Conservation (phyloP, 1,284 basidiomycete species). For the Psilocybe mexicana region DNA sequence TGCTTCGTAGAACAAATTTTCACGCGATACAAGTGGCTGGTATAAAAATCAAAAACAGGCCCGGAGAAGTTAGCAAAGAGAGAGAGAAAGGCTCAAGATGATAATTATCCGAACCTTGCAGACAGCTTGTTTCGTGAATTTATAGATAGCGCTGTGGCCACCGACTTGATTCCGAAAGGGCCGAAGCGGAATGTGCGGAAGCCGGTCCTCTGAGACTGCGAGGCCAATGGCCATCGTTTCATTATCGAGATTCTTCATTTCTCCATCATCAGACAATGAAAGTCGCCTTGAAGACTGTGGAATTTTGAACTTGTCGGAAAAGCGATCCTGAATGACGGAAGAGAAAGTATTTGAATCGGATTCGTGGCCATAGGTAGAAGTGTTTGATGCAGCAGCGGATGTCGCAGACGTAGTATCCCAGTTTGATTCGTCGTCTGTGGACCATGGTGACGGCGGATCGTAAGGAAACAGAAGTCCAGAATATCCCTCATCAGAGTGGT, state of each 20-base stretch:
- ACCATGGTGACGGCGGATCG: constrained; percentile 57
- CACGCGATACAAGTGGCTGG: constrained; percentile 92
- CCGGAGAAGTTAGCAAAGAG: constrained; percentile 23
- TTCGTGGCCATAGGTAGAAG: constrained; percentile 44
- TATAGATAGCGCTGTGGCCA: constrained; percentile 96
- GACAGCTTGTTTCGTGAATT: constrained; percentile 96
- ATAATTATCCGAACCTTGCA: constrained; percentile 76
- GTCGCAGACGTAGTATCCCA: constrained; percentile 69
- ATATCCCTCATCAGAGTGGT: constrained; percentile 14
- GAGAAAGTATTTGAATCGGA: constrained; percentile 14
- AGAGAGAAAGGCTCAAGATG: constrained; percentile 5
- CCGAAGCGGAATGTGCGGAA: constrained; percentile 91
- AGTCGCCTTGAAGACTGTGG: constrained; percentile 1
- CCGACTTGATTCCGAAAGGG: constrained; percentile 99
- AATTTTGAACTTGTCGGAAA: background rate
- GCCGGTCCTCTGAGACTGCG: constrained; percentile 51
- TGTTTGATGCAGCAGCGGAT: constrained; percentile 56
- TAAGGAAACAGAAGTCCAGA: constrained; percentile 34
- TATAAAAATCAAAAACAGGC: constrained; percentile 16
- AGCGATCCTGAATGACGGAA: constrained; percentile 13
- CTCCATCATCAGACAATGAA: constrained; percentile 14
- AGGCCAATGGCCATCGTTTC: constrained; percentile 34
- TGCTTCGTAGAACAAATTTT: constrained; percentile 98
- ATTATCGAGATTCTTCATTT: constrained; percentile 21
- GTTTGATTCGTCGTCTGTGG: constrained; percentile 73